Base-by-base conservation (phyloP, 2,329 filamentous ascomycete genomes). In the Microcera coccophila region DNA sequence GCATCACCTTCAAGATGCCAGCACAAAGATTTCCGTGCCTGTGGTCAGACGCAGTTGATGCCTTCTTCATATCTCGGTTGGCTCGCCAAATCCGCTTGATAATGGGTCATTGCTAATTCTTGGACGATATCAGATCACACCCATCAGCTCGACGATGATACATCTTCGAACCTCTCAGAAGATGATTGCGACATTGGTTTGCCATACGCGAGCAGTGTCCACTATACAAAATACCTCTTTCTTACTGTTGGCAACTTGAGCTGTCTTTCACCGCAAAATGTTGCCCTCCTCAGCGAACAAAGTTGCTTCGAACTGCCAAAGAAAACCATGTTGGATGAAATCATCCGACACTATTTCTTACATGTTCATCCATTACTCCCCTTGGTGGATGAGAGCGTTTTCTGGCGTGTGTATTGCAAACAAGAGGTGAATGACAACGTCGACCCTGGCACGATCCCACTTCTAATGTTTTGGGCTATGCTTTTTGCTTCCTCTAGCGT, bases 251-350 rank as follows among this genome's bases (percentile, higher is more conserved):
- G 35, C 1, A 21, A 9, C 3, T 16, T 36, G 3, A 35, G 28
- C 28, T 16, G 36, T 7, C 17, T 45, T 19, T 29, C 41, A 5
- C 21, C 24, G n/a, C 26, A 31, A 12, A 32, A 39, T 18, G 18
- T 18, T 17, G 26, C 3, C 15, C 39, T 15, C 12, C 38, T 48
- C 5, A 41, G 44, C 17, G 18, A 41, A 22, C 18, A 20, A 18
- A 46, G 50, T 9, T 53, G 54, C 26, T 44, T 57, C 16, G 36
- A 49, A 19, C 31, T 57, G 3, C 54, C 52, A 5, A 32, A 16
- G 8, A 45, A 45, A 35, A 19, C 37, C 3, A 15, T 32, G 8
- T n/a, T 32, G 29, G 29, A 32, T 15, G n/a, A 9, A 5, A 10
- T 32, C 15, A n/a, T 32, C 29, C 9, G 15, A 5, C 29, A 32